Percentiles rank a stretch among this genome's conserved stretches.
Conservation (phyloP, 352 stramenopile genomes). For the Blastocystis sp. region DNA sequence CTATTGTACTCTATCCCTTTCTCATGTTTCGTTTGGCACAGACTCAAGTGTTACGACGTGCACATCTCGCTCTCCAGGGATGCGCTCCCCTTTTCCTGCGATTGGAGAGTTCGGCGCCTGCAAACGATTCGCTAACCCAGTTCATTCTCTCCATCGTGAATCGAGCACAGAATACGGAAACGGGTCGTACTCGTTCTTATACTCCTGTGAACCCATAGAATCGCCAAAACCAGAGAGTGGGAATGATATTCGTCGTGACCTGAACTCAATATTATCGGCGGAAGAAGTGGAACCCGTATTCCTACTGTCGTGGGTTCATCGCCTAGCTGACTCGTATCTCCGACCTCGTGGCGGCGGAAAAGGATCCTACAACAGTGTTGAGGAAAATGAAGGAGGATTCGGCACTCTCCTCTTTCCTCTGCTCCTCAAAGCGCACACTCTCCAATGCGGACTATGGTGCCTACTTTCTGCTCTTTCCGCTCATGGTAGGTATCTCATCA, state of each 20-base stretch:
- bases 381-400: neutral
- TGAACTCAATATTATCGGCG: too few species aligned
- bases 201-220: too few species aligned
- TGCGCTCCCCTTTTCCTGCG: too few species aligned
- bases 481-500: neutral
- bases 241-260: too few species aligned
- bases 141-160: neutral
- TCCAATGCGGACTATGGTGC: slow-evolving; percentile 36
- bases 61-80: too few species aligned
- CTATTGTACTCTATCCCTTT: neutral
- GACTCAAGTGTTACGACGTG: too few species aligned
- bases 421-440: slow-evolving; percentile 23
- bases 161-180: too few species aligned
- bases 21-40: slow-evolving; percentile 51
- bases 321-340: neutral
- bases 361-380: neutral
- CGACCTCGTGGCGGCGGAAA: neutral
- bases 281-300: neutral
- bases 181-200: too few species aligned
- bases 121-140: neutral
- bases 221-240: too few species aligned
- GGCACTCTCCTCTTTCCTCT: neutral
- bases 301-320: neutral
- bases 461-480: slow-evolving; percentile 41
- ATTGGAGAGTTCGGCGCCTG: neutral